Evolutionary conservation across 1,284 basidiomycete species (phyloP).

Genomic region (Cutaneotrichosporon sp.): DNA sequence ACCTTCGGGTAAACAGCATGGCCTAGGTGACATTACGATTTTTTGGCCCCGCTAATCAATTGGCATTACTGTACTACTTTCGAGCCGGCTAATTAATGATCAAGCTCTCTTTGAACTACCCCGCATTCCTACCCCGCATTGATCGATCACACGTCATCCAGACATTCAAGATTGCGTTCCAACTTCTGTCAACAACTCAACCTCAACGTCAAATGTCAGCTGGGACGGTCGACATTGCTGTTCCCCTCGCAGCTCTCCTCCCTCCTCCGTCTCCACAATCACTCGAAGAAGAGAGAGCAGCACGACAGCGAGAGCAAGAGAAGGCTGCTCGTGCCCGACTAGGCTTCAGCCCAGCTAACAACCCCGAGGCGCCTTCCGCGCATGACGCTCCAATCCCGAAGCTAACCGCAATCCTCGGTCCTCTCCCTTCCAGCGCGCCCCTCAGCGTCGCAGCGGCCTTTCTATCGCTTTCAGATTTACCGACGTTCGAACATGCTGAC

Average conservation of each 20-base stretch:
- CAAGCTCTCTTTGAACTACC: no score
- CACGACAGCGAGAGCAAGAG: not conserved
- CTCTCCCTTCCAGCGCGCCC: slow-evolving; percentile 32
- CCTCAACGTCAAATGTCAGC: not conserved
- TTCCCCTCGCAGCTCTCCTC: slow-evolving; percentile 26
- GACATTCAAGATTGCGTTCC: no score
- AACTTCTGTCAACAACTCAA: not conserved
- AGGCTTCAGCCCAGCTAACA: not conserved
- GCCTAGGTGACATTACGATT: no score
- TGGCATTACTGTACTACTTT: no score
- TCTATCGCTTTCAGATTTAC: slow-evolving; percentile 19
- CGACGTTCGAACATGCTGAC: slow-evolving; percentile 14
- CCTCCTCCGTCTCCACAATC: slow-evolving; percentile 23
- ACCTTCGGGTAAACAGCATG: no score
- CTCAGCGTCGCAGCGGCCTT: slow-evolving; percentile 31
- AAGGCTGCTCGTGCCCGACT: not conserved
- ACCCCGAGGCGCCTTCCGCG: not conserved
- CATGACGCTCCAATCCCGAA: not conserved
- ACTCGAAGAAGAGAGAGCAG: not conserved
- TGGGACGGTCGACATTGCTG: not conserved
- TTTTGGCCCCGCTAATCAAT: no score
- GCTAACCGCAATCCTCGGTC: slow-evolving; percentile 29
- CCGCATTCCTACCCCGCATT: no score
- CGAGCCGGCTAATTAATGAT: no score
- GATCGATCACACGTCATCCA: no score